Evolutionary conservation across 345 rosid genomes (phyloP), one percentile per base, ranked within the genome.

Genomic region (Eucalyptus pauciflora): DNA sequence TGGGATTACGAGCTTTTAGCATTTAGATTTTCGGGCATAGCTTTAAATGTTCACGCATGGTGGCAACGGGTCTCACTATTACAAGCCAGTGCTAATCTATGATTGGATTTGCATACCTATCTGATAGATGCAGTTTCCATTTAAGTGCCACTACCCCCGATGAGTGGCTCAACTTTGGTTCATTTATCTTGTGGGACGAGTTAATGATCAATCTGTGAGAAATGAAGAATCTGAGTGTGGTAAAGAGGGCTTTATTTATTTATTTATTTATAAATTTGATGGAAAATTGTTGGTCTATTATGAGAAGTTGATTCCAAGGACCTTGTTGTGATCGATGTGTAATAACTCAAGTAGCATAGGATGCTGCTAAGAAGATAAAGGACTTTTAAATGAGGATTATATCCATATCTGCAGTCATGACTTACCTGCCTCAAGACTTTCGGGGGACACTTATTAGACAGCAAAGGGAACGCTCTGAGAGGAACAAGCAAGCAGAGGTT

Each of bases 401-500:
- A 76, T 76, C 85, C 71, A 45, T 88, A n/a, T 69, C 89, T 92
- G 89, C 95, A 97, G 99, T 97, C 88, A 97, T 97, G 99, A 97
- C 99, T 89, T 97, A 97, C 95, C 93, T 97, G 98, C 99, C 99
- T 93, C 99, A 97, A 95, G 99, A 97, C 92, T 97, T 97, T 90
- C 98, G 99, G 29, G 99, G 98, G 87, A 94, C 96, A 27, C 92
- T 97, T 86, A 96, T 97, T 89, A 93, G 94, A 91, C 98, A 95
- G 92, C 99, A 96, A 91, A 95, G 95, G 91, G 99, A 97, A 89
- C 93, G 99, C 50, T 97, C 99, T n/a, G 99, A 97, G 93, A 96
- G 96, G 93, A 97, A 96, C 93, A 97, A 95, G 95, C 98, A 96
- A 93, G 98, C 98, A 41, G 99, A 94, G 91, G 98, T 96, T 92